Conservation (phyloP, 495 filamentous ascomycete species). For the Trichoderma virens region DNA sequence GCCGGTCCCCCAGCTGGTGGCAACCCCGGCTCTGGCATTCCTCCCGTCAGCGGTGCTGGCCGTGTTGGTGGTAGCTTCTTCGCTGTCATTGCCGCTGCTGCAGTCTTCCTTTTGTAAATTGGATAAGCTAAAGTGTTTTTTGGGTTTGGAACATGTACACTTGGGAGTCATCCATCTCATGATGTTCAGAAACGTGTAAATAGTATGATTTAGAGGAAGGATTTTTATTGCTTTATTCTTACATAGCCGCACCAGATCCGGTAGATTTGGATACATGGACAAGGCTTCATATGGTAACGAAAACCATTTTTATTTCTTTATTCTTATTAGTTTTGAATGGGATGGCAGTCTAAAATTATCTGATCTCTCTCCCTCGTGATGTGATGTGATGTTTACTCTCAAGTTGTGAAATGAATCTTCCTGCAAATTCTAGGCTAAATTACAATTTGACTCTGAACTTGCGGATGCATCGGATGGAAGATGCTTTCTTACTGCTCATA, state of each 20-base stretch:
- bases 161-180: not conserved
- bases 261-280: not conserved
- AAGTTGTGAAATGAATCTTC: too few species aligned
- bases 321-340: constrained; percentile 6
- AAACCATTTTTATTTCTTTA: not conserved
- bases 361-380: not conserved
- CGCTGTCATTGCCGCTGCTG: not conserved
- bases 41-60: not conserved
- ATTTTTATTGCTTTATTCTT: constrained; percentile 8
- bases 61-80: constrained; percentile 2
- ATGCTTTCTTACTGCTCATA: too few species aligned
- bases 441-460: too few species aligned
- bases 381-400: too few species aligned
- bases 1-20: not conserved
- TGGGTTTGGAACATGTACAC: constrained; percentile 1
- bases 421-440: too few species aligned
- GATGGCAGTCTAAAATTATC: not conserved
- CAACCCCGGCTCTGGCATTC: not conserved
- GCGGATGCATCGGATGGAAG: too few species aligned
- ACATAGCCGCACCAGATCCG: not conserved
- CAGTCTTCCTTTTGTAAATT: constrained; percentile 8
- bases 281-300: not conserved
- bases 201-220: constrained; percentile 5
- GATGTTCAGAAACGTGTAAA: constrained; percentile 1
- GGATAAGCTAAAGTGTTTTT: constrained; percentile 8